These are phyloP conservation scores for Seminavis robusta DNA, from an alignment of 108 stramenopile species.

Conservation along the genomic window DNA sequence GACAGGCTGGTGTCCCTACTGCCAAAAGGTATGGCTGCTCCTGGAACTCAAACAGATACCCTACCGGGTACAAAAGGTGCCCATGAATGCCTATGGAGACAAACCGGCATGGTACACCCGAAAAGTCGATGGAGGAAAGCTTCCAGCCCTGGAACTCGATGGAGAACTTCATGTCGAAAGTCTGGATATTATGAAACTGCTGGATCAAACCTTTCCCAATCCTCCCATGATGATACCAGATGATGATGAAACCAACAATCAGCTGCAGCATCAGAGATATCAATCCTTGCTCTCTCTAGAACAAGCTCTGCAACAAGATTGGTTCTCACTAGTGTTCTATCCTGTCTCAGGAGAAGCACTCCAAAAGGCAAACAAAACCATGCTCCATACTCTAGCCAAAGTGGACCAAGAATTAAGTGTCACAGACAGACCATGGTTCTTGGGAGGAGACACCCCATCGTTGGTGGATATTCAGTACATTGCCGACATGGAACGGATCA, in stretches of 20 bases:
- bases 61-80: slow-evolving; percentile 66
- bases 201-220: slow-evolving; percentile 39
- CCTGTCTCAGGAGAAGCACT: too few species aligned
- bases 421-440: too few species aligned
- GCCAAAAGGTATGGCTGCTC: slow-evolving; percentile 63
- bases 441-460: too few species aligned
- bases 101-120: slow-evolving; percentile 41
- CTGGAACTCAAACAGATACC: slow-evolving; percentile 72
- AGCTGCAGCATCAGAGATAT: slow-evolving; percentile 35
- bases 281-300: not conserved
- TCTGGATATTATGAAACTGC: slow-evolving; percentile 44
- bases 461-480: too few species aligned
- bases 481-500: too few species aligned
- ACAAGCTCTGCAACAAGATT: too few species aligned
- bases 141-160: slow-evolving; percentile 53
- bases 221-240: slow-evolving; percentile 7
- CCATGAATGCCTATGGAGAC: slow-evolving; percentile 68
- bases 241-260: not conserved
- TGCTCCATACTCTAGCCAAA: too few species aligned
- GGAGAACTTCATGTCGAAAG: slow-evolving; percentile 43
- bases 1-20: slow-evolving; percentile 83
- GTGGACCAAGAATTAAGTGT: too few species aligned
- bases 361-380: too few species aligned
- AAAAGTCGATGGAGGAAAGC: slow-evolving; percentile 34
- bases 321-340: too few species aligned